A percentile compares a stretch with the other conserved stretches of the same genome.
Evolutionary conservation across 1,284 basidiomycete species (phyloP).

Genomic region (Leccinum laetum): DNA sequence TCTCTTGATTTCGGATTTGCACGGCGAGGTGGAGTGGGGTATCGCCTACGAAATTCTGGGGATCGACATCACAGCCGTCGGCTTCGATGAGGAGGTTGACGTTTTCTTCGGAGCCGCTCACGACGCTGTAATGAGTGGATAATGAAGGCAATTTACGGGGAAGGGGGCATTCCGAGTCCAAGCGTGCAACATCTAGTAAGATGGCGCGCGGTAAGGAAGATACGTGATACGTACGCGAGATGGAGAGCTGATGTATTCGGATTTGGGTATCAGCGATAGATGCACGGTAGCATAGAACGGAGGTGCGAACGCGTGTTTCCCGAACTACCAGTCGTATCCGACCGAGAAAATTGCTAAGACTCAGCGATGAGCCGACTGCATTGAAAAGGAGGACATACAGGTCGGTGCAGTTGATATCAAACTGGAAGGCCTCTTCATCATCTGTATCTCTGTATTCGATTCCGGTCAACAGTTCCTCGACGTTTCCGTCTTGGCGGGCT

Average conservation of each 20-base stretch:
- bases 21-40: conserved; percentile 33
- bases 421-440: conserved; percentile 22
- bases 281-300: conserved; percentile 2
- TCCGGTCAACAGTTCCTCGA: conserved; percentile 26
- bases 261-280: conserved; percentile 14
- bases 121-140: conserved; percentile 15
- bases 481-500: conserved; percentile 28
- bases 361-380: background rate
- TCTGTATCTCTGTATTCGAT: conserved; percentile 22
- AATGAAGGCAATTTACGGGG: background rate
- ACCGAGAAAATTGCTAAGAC: background rate
- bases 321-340: conserved; percentile 12
- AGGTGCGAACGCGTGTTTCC: conserved; percentile 31
- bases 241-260: conserved; percentile 26
- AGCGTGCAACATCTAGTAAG: background rate
- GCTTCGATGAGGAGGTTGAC: conserved; percentile 26
- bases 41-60: conserved; percentile 26
- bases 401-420: conserved; percentile 33
- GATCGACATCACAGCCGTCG: conserved; percentile 32
- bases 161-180: background rate
- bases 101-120: conserved; percentile 19
- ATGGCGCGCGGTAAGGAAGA: background rate
- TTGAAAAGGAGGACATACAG: conserved; percentile 19
- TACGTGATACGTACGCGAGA: conserved; percentile 28
- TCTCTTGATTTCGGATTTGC: conserved; percentile 12